phyloP scores from a whole-genome alignment of 2,329 filamentous ascomycete genomes.

The Whalleya microplaca region DNA sequence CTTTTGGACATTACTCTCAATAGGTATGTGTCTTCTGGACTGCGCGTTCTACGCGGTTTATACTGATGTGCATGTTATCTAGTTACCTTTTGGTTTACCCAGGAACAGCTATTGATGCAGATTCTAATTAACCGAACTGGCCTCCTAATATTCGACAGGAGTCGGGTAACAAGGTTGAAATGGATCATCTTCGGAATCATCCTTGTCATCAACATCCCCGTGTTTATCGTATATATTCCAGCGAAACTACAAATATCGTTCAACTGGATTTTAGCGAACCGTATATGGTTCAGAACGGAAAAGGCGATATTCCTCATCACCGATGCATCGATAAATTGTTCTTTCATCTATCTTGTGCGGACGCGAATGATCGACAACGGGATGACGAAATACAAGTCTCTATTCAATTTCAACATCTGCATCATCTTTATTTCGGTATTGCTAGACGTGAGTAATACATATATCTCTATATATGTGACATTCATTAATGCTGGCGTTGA shows the following conservation, averaged over 20 bases:
- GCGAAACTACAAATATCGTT: conserved; percentile 36
- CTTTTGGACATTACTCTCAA: conserved; percentile 29
- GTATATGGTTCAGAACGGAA: conserved; percentile 56
- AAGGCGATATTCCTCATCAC: conserved; percentile 56
- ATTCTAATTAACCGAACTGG: conserved; percentile 60
- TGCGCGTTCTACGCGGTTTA: conserved; percentile 36
- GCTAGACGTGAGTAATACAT: conserved; percentile 47
- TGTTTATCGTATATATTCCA: conserved; percentile 59
- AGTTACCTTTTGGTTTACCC: conserved; percentile 46
- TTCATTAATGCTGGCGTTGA: neutral
- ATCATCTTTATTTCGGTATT: conserved; percentile 53
- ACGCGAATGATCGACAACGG: conserved; percentile 51
- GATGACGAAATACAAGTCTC: conserved; percentile 53
- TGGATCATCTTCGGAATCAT: conserved; percentile 50
- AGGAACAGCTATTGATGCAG: conserved; percentile 56
- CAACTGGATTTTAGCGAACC: conserved; percentile 48
- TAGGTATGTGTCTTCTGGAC: conserved; percentile 33
- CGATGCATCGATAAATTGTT: conserved; percentile 55
- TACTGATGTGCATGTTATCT: conserved; percentile 12
- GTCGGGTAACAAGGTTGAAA: conserved; percentile 46
- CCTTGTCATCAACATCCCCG: conserved; percentile 54
- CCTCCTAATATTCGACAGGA: conserved; percentile 48
- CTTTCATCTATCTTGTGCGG: conserved; percentile 53
- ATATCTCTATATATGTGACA: neutral
- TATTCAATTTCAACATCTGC: conserved; percentile 53